Percentiles rank a stretch among this genome's conserved stretches.
phyloP scores from a whole-genome alignment of 352 stramenopile genomes.

The Pythium graminicola region DNA sequence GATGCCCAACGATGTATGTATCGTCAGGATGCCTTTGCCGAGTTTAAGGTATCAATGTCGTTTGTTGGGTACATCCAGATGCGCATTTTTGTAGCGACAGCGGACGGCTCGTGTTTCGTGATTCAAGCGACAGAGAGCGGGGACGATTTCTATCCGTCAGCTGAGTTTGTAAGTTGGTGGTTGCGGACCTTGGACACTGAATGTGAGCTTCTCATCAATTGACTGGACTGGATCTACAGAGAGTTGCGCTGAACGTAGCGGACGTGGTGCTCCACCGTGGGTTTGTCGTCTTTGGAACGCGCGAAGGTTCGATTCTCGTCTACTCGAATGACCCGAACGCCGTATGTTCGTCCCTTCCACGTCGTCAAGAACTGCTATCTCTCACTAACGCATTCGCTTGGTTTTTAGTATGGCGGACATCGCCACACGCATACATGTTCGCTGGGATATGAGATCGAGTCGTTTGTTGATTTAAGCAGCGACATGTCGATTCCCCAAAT shows the following conservation, averaged over 20 bases:
- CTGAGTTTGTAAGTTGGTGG: conserved; percentile 59
- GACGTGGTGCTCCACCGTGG: conserved; percentile 42
- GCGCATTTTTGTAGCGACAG: conserved; percentile 66
- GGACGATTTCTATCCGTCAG: conserved; percentile 44
- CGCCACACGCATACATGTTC: conserved; percentile 45
- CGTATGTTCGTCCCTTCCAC: background rate
- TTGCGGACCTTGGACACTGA: too few species aligned
- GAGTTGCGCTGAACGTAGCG: conserved; percentile 64
- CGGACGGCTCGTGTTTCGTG: conserved; percentile 59
- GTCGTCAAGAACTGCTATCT: background rate
- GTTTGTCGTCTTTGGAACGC: conserved; percentile 55
- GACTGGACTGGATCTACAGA: conserved; percentile 14
- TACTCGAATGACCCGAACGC: conserved; percentile 33
- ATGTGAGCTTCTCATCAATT: background rate
- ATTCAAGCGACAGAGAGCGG: conserved; percentile 47
- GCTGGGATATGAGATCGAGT: conserved; percentile 54
- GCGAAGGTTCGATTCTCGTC: conserved; percentile 52
- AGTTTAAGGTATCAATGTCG: too few species aligned
- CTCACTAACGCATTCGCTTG: background rate
- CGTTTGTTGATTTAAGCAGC: conserved; percentile 31
- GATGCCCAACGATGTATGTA: conserved; percentile 31
- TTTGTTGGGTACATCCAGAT: too few species aligned
- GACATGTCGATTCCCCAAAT: conserved; percentile 20
- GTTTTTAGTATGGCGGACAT: conserved; percentile 40
- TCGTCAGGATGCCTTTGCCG: background rate